These are phyloP conservation scores for Tylopilus rubrobrunneus DNA, from an alignment of 768 basidiomycete species.

Conservation along the genomic window DNA sequence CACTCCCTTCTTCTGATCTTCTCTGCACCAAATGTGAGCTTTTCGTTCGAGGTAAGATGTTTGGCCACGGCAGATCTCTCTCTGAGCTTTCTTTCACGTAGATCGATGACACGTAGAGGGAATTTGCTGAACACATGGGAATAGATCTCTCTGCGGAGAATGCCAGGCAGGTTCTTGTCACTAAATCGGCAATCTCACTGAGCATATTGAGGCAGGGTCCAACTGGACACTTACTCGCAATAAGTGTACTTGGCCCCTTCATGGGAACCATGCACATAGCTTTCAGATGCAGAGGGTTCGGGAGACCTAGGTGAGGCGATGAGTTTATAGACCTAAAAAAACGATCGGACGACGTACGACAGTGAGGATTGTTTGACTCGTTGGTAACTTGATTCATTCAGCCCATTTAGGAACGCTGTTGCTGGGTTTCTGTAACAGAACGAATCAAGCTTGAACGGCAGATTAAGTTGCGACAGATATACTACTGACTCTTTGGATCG, in stretches of 20 bases:
- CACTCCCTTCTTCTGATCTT: not conserved
- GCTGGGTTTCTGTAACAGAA: not conserved
- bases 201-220: not conserved
- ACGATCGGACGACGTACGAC: not conserved
- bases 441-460: not conserved
- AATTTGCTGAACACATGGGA: conserved; percentile 1
- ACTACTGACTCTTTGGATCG: not conserved
- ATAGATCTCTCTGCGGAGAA: not conserved
- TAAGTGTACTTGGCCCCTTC: not conserved
- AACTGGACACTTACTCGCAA: not conserved
- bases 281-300: not conserved
- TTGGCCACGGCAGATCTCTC: not conserved
- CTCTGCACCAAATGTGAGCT: not conserved
- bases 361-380: not conserved
- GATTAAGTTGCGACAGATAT: not conserved
- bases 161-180: not conserved
- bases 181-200: not conserved
- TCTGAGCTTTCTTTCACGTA: not conserved
- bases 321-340: not conserved
- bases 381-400: not conserved
- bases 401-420: not conserved
- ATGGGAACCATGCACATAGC: no score
- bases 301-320: not conserved
- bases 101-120: not conserved
- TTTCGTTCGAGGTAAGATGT: not conserved